phyloP scores from a whole-genome alignment of 306 rosid genomes.

The Rosa rugosa region DNA sequence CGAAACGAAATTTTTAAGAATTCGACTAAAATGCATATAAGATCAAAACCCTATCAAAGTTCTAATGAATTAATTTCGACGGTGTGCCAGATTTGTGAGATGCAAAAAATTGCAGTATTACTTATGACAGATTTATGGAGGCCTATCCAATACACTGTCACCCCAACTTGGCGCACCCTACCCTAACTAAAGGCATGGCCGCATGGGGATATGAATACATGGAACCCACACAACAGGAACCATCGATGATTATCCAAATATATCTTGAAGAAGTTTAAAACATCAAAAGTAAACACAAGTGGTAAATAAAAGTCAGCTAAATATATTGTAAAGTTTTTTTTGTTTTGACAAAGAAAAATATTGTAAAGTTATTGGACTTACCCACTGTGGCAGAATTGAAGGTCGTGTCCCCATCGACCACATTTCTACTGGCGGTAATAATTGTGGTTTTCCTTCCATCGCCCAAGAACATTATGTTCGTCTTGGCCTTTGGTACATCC shows the following conservation, averaged over 20 bases:
- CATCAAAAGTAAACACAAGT: background rate
- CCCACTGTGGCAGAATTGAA: slow-evolving; percentile 92
- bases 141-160: background rate
- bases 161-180: background rate
- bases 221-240: background rate
- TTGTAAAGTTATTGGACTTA: slow-evolving; percentile 23
- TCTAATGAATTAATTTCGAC: too few species aligned
- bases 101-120: too few species aligned
- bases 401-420: slow-evolving; percentile 89
- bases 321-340: background rate
- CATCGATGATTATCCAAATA: background rate
- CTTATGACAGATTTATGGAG: background rate
- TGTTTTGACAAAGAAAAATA: too few species aligned
- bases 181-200: background rate
- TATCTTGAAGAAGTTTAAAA: background rate
- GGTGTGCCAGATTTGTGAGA: too few species aligned
- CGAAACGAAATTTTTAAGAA: too few species aligned
- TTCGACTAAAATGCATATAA: too few species aligned
- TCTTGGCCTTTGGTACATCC: slow-evolving; percentile 66
- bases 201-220: background rate
- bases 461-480: slow-evolving; percentile 73
- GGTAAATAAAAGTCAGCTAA: too few species aligned
- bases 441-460: slow-evolving; percentile 65
- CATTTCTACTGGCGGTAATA: slow-evolving; percentile 71
- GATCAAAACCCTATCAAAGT: too few species aligned